phyloP scores from a whole-genome alignment of 371 early-diverging fungal genomes.

The Capillidium heterosporum region DNA sequence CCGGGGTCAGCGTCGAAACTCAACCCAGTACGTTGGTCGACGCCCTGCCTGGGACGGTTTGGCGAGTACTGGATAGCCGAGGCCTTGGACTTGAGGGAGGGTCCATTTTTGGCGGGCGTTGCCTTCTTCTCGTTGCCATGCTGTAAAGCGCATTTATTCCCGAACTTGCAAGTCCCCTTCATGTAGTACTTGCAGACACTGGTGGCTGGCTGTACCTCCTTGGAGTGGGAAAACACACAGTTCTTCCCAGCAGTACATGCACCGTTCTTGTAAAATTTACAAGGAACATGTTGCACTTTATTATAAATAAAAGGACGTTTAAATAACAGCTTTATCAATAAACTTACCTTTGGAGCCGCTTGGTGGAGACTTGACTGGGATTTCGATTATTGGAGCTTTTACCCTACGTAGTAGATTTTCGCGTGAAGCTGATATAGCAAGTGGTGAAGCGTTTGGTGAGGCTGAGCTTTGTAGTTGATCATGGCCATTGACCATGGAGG shows the following conservation, averaged over 20 bases:
- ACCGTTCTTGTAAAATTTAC: slow-evolving; percentile 63
- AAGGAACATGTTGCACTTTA: slow-evolving; percentile 41
- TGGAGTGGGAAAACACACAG: slow-evolving; percentile 56
- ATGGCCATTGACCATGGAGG: no score
- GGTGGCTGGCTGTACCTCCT: slow-evolving; percentile 30
- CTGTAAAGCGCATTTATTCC: slow-evolving; percentile 50
- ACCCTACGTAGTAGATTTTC: no score
- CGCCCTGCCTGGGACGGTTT: neutral
- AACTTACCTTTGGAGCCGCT: no score
- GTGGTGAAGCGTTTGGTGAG: no score
- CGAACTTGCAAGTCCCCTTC: slow-evolving; percentile 70
- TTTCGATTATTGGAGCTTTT: no score
- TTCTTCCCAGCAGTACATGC: slow-evolving; percentile 58
- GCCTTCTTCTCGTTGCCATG: slow-evolving; percentile 16
- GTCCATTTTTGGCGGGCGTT: neutral
- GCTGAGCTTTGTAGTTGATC: no score
- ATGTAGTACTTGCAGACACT: slow-evolving; percentile 54
- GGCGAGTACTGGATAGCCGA: neutral
- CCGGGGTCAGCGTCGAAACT: neutral
- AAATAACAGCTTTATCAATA: no score
- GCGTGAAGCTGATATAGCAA: no score
- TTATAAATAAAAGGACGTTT: no score
- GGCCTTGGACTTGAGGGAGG: neutral
- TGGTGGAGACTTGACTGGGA: no score
- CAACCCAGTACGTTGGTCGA: neutral